Conservation (phyloP, 495 filamentous ascomycete genomes). For the Trichoderma erinaceum region DNA sequence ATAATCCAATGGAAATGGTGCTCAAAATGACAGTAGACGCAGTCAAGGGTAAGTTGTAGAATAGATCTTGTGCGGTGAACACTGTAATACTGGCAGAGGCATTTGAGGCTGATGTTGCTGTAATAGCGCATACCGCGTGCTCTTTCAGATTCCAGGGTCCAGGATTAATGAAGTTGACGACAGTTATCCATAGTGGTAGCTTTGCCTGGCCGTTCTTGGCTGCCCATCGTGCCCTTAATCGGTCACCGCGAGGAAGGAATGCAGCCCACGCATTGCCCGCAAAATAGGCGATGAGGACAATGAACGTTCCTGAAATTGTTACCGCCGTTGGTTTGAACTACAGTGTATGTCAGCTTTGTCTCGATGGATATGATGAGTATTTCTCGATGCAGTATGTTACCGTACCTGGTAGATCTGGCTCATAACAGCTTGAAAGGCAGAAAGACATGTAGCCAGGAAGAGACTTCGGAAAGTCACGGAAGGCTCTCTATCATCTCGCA, state of each 20-base stretch:
- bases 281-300: slow-evolving; percentile 35
- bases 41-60: slow-evolving; percentile 21
- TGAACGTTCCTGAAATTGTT: neutral
- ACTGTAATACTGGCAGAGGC: slow-evolving; percentile 23
- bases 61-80: slow-evolving; percentile 22
- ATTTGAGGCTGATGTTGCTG: slow-evolving; percentile 20
- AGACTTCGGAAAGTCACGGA: slow-evolving; percentile 24
- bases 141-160: slow-evolving; percentile 36
- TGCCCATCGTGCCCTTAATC: slow-evolving; percentile 18
- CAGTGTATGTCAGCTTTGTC: neutral
- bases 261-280: slow-evolving; percentile 30
- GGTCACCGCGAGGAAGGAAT: slow-evolving; percentile 38
- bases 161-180: slow-evolving; percentile 24
- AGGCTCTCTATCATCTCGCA: slow-evolving; percentile 20
- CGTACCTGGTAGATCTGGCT: slow-evolving; percentile 40
- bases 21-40: slow-evolving; percentile 25
- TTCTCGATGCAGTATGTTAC: neutral
- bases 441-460: slow-evolving; percentile 37
- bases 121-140: slow-evolving; percentile 27
- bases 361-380: neutral
- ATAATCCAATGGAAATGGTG: slow-evolving; percentile 30
- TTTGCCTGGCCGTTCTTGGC: slow-evolving; percentile 19
- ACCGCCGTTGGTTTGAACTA: slow-evolving; percentile 16
- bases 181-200: slow-evolving; percentile 19
- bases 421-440: slow-evolving; percentile 46